A percentile compares a stretch with the other conserved stretches of the same genome.
Evolutionary conservation across 1,284 basidiomycete genomes (phyloP).

Genomic region (Ustilago hordei): DNA sequence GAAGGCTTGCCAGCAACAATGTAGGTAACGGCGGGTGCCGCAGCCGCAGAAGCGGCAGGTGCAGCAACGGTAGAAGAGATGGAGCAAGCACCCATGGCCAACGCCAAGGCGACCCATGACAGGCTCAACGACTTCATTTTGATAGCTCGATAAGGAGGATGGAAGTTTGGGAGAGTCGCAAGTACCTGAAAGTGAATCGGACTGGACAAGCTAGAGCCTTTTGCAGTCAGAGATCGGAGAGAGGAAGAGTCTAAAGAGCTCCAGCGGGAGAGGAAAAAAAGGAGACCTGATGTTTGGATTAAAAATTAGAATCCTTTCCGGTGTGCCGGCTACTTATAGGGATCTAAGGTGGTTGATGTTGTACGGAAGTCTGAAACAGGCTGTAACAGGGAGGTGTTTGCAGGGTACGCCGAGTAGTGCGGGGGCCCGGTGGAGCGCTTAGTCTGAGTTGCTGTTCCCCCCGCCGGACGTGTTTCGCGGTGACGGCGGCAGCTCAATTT

Average conservation of each 20-base stretch:
- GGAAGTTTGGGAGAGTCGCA: not conserved
- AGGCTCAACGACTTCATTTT: slow-evolving; percentile 25
- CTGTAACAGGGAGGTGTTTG: not conserved
- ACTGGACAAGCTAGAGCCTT: not conserved
- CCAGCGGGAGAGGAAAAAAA: not conserved
- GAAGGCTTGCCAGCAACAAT: slow-evolving; percentile 29
- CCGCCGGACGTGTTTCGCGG: not conserved
- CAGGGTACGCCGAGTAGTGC: not conserved
- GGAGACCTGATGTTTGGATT: not conserved
- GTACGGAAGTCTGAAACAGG: not conserved
- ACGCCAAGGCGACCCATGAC: slow-evolving; percentile 29
- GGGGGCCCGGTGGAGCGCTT: not conserved
- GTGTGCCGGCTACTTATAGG: not conserved
- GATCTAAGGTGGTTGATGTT: not conserved
- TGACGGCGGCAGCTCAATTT: not conserved
- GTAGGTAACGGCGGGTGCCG: slow-evolving; percentile 21
- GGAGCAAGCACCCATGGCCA: slow-evolving; percentile 14
- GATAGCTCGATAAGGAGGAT: not conserved
- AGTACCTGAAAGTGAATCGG: not conserved
- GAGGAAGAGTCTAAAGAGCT: not conserved
- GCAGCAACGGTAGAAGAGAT: slow-evolving; percentile 10
- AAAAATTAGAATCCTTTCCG: not conserved
- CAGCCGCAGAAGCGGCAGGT: not conserved
- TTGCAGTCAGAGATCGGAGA: too few relatives aligned
- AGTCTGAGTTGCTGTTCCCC: not conserved